Percentiles rank a stretch among this genome's conserved stretches.
Conservation (phyloP, 2,329 filamentous ascomycete genomes). For the Diaporthe ilicicola region DNA sequence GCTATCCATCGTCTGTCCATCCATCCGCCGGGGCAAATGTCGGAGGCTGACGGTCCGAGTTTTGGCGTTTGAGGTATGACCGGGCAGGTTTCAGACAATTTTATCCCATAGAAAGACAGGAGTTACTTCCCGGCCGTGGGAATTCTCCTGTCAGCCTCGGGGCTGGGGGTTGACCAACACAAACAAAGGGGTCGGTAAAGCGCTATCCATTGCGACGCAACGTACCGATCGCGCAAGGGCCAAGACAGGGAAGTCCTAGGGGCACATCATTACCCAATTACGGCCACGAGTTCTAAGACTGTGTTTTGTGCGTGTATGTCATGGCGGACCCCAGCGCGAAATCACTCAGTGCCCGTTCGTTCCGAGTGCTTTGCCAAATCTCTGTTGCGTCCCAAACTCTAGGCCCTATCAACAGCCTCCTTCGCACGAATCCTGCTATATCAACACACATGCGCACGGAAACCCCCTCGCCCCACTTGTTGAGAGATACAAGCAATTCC, state of each 20-base stretch:
- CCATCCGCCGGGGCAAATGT: not conserved
- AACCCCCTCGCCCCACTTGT: not conserved
- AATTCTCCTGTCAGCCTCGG: not conserved
- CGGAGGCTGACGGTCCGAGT: not conserved
- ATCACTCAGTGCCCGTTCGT: not conserved
- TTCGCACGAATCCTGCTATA: not conserved
- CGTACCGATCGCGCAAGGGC: not conserved
- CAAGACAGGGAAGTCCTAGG: too few species aligned
- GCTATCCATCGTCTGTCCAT: not conserved
- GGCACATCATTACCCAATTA: constrained; percentile 1
- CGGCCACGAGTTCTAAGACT: not conserved
- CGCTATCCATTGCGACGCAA: not conserved
- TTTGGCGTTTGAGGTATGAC: not conserved
- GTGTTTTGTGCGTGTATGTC: not conserved
- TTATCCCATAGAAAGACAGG: not conserved
- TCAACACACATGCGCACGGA: constrained; percentile 5
- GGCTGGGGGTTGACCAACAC: not conserved
- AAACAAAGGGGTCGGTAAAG: not conserved
- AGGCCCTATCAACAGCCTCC: not conserved
- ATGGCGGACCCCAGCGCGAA: not conserved
- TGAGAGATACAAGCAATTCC: not conserved
- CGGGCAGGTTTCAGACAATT: constrained; percentile 6
- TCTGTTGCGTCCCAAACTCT: constrained; percentile 10
- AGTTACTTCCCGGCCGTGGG: not conserved
- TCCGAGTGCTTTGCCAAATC: not conserved